Evolutionary conservation across 2,329 filamentous ascomycete species (phyloP).

Genomic region (Pleoardoris graminearum): DNA sequence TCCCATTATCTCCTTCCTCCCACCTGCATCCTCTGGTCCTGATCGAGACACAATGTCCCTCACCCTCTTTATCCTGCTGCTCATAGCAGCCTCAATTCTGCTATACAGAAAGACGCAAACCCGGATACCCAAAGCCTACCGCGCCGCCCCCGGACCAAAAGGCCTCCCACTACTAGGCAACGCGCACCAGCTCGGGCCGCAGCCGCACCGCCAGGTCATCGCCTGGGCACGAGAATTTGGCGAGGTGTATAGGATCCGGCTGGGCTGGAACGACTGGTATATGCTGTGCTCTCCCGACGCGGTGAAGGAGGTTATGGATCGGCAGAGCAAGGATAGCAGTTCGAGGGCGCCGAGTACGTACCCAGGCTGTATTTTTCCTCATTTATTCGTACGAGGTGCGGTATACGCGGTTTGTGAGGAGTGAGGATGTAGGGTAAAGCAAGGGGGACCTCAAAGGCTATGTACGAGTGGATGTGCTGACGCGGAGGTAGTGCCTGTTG

Average conservation of each 20-base stretch:
- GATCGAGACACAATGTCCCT: conserved; percentile 13
- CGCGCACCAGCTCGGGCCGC: conserved; percentile 31
- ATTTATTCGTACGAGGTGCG: too few relatives aligned
- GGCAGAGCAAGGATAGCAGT: conserved; percentile 42
- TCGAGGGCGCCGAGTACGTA: conserved; percentile 44
- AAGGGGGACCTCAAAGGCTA: too few relatives aligned
- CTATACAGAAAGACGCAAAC: conserved; percentile 15
- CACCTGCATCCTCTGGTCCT: background rate
- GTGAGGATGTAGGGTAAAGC: too few relatives aligned
- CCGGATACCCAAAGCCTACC: conserved; percentile 21
- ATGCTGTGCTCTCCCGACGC: conserved; percentile 51
- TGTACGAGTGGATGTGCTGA: too few relatives aligned
- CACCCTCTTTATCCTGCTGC: conserved; percentile 17
- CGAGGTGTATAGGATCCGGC: conserved; percentile 50
- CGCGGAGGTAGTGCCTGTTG: too few relatives aligned
- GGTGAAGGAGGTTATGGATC: conserved; percentile 52
- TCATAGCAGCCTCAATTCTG: conserved; percentile 16
- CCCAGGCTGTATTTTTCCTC: too few relatives aligned
- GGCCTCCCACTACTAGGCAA: conserved; percentile 36
- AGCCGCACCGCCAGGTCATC: conserved; percentile 37
- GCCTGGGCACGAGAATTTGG: conserved; percentile 50
- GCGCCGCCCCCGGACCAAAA: conserved; percentile 27
- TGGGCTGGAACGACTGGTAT: conserved; percentile 54
- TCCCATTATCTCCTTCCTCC: background rate
- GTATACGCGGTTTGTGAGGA: too few relatives aligned